These are phyloP conservation scores for Pseudopyricularia cyperi DNA, from an alignment of 2,329 filamentous ascomycete genomes.

Conservation along the genomic window DNA sequence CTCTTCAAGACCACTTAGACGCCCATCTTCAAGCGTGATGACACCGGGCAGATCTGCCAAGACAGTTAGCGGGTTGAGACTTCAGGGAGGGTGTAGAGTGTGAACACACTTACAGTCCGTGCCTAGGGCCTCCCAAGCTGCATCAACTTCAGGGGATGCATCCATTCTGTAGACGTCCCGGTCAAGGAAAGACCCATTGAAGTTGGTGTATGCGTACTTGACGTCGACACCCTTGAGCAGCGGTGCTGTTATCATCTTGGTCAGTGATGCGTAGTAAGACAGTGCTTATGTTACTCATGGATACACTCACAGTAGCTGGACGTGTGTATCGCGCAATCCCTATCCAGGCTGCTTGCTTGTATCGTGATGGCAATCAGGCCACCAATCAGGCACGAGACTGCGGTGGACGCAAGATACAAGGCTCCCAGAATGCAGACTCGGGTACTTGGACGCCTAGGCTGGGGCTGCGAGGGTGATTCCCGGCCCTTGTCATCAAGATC, in stretches of 20 bases:
- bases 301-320: conserved; percentile 4
- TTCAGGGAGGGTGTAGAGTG: conserved; percentile 8
- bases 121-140: conserved; percentile 32
- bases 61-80: conserved; percentile 19
- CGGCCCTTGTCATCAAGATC: background rate
- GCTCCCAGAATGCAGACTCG: background rate
- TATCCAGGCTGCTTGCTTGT: conserved; percentile 1
- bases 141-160: conserved; percentile 39
- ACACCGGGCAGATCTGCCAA: conserved; percentile 28
- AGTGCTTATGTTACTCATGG: background rate
- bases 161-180: conserved; percentile 38
- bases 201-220: conserved; percentile 21
- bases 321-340: conserved; percentile 6
- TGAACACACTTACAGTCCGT: conserved; percentile 20
- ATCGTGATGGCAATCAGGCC: background rate
- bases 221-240: conserved; percentile 19
- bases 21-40: conserved; percentile 34
- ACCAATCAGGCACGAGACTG: conserved; percentile 2
- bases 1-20: conserved; percentile 32
- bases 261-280: background rate
- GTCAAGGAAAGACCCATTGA: conserved; percentile 43
- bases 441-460: background rate
- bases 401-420: background rate
- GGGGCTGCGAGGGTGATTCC: background rate
- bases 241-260: conserved; percentile 12